Base-by-base conservation (phyloP, 1,284 basidiomycete species). In the Nidula niveotomentosa region DNA sequence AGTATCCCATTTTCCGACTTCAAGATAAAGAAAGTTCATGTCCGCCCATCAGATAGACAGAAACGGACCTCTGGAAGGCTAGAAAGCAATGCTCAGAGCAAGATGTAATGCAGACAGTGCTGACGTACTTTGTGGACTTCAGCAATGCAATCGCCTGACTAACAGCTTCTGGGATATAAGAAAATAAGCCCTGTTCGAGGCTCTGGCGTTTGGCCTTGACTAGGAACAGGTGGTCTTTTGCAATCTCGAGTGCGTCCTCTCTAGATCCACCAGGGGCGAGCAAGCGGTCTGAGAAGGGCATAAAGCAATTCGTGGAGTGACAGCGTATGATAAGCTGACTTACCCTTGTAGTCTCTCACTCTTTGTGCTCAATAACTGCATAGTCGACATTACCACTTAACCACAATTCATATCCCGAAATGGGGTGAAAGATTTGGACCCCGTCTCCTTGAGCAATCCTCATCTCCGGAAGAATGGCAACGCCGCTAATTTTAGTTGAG, bases 1-100 rank as follows among this genome's bases (percentile, higher is more conserved):
- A 61, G 49, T 53, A 10, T 58, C 44, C 53, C 55, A 44, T 65
- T 54, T 61, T 60, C 60, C 55, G 39, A 56, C 54, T 62, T 65
- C 60, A 64, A 55, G 50, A 65, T 53, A 46, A 61, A 64, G 55
- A 67, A 65, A 48, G 60, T 61, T 60, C 65, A 63, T 51, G 39
- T 52, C 50, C 56, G 54, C 51, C 62, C 62, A 61, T 65, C 61
- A 55, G 65, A 64, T 59, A 66, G 58, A 58, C 63, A 66, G 55
- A 65, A 66, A 53, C 57, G 60, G 55, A 66, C 60, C 43, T 62
- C 62, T 36, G 58, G 55, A 57, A 61, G 56, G 36, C 63, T 66
- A 52, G 30, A 61, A 54, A 49, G 48, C 1, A 57, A 60, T 57
- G 50, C 9, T 64, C 35, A 62, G 51, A 56, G 54, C 30, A 56